Conservation (phyloP, 495 filamentous ascomycete species). For the Neurospora sp. region DNA sequence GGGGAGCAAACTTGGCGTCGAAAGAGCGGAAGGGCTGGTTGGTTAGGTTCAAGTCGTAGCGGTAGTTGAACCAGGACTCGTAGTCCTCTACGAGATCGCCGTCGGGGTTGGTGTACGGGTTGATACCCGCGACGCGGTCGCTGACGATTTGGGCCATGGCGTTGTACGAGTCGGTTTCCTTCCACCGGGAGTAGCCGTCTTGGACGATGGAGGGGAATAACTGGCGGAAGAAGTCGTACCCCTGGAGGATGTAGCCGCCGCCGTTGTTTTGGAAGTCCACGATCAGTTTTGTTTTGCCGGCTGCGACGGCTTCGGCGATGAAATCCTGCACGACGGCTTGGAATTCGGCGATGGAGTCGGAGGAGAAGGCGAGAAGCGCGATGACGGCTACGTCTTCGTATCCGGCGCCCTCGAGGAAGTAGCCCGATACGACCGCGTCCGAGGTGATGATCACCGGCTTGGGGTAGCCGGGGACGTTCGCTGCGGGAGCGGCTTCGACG, state of each 20-base stretch:
- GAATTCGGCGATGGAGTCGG: slow-evolving; percentile 19
- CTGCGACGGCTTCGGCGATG: slow-evolving; percentile 23
- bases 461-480: slow-evolving; percentile 38
- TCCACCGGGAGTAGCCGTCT: slow-evolving; percentile 14
- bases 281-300: slow-evolving; percentile 39
- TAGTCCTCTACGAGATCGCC: slow-evolving; percentile 15
- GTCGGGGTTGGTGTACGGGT: slow-evolving; percentile 18
- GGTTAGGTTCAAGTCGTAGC: slow-evolving; percentile 27
- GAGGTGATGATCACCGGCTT: slow-evolving; percentile 31
- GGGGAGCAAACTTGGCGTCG: slow-evolving; percentile 28
- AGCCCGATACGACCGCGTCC: slow-evolving; percentile 36
- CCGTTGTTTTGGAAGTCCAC: slow-evolving; percentile 45
- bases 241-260: slow-evolving; percentile 38
- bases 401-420: slow-evolving; percentile 32
- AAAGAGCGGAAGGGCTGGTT: slow-evolving; percentile 25
- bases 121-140: slow-evolving; percentile 18
- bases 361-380: slow-evolving; percentile 13
- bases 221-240: slow-evolving; percentile 31
- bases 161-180: slow-evolving; percentile 21
- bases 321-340: slow-evolving; percentile 30
- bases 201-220: slow-evolving; percentile 20
- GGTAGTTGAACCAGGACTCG: slow-evolving; percentile 27
- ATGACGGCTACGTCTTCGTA: slow-evolving; percentile 32
- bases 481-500: background rate
- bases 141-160: slow-evolving; percentile 23